Evolutionary conservation across 2,329 filamentous ascomycete genomes (phyloP), one percentile per base, ranked within the genome.

Genomic region (Penicillium sp.): DNA sequence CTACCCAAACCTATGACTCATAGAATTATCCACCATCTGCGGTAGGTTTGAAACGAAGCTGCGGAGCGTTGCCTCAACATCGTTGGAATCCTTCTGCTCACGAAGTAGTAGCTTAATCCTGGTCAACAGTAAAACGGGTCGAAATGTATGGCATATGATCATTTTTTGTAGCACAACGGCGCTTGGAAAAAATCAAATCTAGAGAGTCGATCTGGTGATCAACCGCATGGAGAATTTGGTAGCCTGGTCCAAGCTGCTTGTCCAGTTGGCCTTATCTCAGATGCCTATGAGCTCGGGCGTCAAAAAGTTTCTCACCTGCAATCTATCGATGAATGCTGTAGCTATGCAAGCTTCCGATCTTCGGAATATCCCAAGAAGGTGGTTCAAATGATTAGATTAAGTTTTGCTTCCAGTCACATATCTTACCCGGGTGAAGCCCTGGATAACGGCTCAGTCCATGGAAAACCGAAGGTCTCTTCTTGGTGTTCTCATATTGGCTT

Each of bases 1-100:
- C 34, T 36, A 13, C n/a, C n/a, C n/a, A n/a, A 36, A n/a, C 13
- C 13, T 13, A 36, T 50, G 46, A 50, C 32, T 50, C 51, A 50
- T 45, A 13, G n/a, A 36, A 3, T n/a, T n/a, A 36, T 36, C 34
- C 34, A n/a, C 13, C 5, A 27, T 27, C 24, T 27, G 24, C 24
- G 24, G 24, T 24, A 13, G 22, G 18, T 53, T 43, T 31, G 16
- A 44, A 53, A 49, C 13, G 16, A 53, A 49, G 31, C 50, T n/a
- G 5, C 24, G 24, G 6, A 14, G 13, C n/a, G 27, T 14, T 50
- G 39, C 18, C 21, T 13, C 29, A 44, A 21, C 14, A 27, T 38
- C 36, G 40, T 32, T 43, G 13, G 14, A 41, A 22, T 32, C 18
- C 44, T 50, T 44, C 18, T 40, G 11, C 18, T 16, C 38, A 40